Conservation (phyloP, 352 stramenopile genomes). For the Stramenopiles sp. region DNA sequence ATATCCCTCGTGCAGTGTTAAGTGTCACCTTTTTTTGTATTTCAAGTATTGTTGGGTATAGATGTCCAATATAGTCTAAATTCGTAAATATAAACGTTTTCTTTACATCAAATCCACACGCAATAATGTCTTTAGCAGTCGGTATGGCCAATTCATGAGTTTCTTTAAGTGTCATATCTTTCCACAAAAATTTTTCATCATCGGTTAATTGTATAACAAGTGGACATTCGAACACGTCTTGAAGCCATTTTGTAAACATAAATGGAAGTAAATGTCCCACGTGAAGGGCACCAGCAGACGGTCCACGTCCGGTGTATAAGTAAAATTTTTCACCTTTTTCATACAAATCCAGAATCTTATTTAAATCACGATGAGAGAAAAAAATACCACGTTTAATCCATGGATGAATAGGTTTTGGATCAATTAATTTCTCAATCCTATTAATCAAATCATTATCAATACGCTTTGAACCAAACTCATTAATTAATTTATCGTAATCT, state of each 20-base stretch:
- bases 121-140: constrained; percentile 99
- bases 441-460: constrained; percentile 76
- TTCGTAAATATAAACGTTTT: constrained; percentile 99
- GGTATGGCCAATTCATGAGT: constrained; percentile 79
- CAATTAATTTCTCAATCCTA: constrained; percentile 83
- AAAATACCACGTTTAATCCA: constrained; percentile 96
- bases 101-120: constrained; percentile 55
- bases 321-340: constrained; percentile 93
- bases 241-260: constrained; percentile 74
- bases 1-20: constrained; percentile 89
- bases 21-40: constrained; percentile 97
- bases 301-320: constrained; percentile 95
- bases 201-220: constrained; percentile 99
- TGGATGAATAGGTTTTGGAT: constrained; percentile 69
- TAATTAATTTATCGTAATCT: constrained; percentile 97
- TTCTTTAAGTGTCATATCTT: constrained; percentile 70
- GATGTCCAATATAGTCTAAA: constrained; percentile 92
- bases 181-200: constrained; percentile 99
- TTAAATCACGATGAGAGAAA: constrained; percentile 96
- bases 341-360: constrained; percentile 78
- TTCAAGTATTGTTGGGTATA: constrained; percentile 98
- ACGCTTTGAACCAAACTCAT: constrained; percentile 85
- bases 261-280: constrained; percentile 98
- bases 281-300: constrained; percentile 88
- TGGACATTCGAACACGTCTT: constrained; percentile 90